Evolutionary conservation across 2,329 filamentous ascomycete genomes (phyloP).

Genomic region (Calonectria hongkongensis): DNA sequence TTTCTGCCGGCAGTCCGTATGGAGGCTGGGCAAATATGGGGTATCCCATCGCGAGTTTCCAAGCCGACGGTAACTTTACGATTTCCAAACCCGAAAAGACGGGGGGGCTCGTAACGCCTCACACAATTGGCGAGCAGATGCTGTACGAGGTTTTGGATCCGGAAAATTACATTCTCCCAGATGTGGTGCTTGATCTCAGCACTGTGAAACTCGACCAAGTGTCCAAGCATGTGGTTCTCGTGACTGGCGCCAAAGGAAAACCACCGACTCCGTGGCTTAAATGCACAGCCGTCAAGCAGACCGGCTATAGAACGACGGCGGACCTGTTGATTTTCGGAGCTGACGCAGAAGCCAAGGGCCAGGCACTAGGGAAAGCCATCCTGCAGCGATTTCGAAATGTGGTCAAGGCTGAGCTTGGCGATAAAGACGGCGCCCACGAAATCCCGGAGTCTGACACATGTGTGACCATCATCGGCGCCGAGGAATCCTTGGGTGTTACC

Average conservation of each 20-base stretch:
- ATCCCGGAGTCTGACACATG: not conserved
- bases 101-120: not conserved
- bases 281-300: not conserved
- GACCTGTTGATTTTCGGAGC: not conserved
- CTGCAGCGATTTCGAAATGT: not conserved
- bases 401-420: not conserved
- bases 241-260: conserved; percentile 1
- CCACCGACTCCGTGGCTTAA: conserved; percentile 5
- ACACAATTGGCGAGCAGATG: not conserved
- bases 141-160: conserved; percentile 1
- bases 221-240: not conserved
- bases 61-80: not conserved
- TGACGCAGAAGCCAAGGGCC: not conserved
- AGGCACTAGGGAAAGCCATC: not conserved
- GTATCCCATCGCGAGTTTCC: conserved; percentile 4
- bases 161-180: not conserved
- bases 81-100: not conserved
- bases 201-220: not conserved
- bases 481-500: not conserved
- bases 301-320: not conserved
- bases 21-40: conserved; percentile 17
- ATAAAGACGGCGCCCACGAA: not conserved
- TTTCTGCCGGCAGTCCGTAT: not conserved
- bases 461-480: not conserved
- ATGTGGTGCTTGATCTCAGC: conserved; percentile 11